These are phyloP conservation scores for Suillus subluteus DNA, from an alignment of 768 basidiomycete genomes.

Conservation along the genomic window DNA sequence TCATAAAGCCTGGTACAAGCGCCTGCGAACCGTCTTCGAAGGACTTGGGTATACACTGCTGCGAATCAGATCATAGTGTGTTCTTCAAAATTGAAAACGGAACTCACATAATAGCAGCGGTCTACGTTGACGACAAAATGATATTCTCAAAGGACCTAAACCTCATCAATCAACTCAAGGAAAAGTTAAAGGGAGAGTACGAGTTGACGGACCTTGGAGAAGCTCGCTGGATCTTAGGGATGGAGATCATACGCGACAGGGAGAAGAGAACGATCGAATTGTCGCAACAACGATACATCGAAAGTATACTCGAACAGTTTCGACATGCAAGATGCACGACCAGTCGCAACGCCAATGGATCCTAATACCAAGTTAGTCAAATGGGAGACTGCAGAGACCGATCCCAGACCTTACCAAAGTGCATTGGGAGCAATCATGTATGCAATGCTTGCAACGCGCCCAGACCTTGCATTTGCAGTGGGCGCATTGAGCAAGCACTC, in stretches of 20 bases:
- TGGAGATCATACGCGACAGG: conserved; percentile 32
- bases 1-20: too few relatives aligned
- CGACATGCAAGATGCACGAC: neutral
- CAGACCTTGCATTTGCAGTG: conserved; percentile 9
- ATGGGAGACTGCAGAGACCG: neutral
- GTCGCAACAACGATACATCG: neutral
- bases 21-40: conserved; percentile 1
- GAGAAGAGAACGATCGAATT: conserved; percentile 17
- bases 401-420: neutral
- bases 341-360: conserved; percentile 18
- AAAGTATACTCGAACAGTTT: conserved; percentile 6
- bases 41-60: neutral
- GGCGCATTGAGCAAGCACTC: conserved; percentile 8
- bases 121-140: conserved; percentile 9
- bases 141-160: neutral
- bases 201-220: conserved; percentile 5
- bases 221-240: conserved; percentile 31
- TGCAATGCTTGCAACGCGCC: conserved; percentile 13
- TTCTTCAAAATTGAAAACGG: neutral
- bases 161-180: neutral
- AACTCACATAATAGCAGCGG: neutral
- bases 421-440: conserved; percentile 20
- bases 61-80: conserved; percentile 6
- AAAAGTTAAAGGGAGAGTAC: neutral
- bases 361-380: conserved; percentile 3